Base-by-base conservation (phyloP, 306 rosid genomes). In the Arachis stenosperma region DNA sequence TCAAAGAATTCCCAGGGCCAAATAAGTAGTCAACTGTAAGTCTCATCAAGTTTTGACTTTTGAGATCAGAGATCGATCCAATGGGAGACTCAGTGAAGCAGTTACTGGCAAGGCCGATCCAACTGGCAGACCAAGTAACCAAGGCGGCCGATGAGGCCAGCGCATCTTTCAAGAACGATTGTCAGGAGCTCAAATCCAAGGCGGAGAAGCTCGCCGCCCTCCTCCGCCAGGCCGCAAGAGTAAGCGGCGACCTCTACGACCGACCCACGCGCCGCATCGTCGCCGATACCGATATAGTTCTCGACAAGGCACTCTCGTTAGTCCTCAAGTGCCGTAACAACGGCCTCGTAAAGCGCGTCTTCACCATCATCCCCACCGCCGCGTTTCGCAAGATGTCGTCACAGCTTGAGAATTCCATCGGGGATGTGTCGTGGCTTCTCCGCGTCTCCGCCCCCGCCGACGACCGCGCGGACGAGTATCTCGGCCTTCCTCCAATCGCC, bases 401-500 rank as follows among this genome's bases (percentile, higher is more conserved):
- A 6, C 96, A 89, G 66, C 90, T 92, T 3, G 97, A 92, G 75
- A 92, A 90, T 40, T 92, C 92, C 22, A 79, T 92, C 65, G 97
- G 97, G 1, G 97, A 92, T 52, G 82, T 92, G 10, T 89, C 96
- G 9, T 92, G 97, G 97, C 86, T 92, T 70, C 96, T 92, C 53
- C 90, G 97, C 0, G 97, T 92, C n/a, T 92, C 97, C 0, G 84
- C 96, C 12, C 88, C 96, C 37, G 92, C 97, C 2, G 93, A 81
- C 30, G 86, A 80, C 47, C 84, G 97, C 14, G 89, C 79, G 47
- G 97, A 82, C 53, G 93, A 88, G 75, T 85, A 86, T 57, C 60
- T 92, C 7, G 97, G 97, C 27, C 86, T 92, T 48, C 97, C 97
- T n/a, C 97, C 97, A 0, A 92, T 89, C 3, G 97, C 97, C 0